Conservation (phyloP, 164 flowering plant genomes). For the Hamamelis virginiana region DNA sequence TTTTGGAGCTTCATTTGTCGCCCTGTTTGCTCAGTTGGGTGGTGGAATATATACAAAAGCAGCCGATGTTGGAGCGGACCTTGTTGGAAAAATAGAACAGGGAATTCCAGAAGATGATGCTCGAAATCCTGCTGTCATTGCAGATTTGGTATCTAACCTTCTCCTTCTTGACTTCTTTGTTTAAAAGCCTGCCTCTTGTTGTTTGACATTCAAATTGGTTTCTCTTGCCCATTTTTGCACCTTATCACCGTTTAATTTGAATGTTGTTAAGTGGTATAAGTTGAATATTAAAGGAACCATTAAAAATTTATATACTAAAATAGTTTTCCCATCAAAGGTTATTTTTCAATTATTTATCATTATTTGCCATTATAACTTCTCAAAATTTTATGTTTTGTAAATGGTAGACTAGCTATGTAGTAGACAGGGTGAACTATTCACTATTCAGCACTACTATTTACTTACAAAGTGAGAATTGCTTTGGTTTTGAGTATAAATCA, state of each 20-base stretch:
- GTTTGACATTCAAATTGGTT: constrained; percentile 1
- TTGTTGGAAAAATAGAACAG: constrained; percentile 98
- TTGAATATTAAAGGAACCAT: too few species aligned
- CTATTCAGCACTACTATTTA: too few species aligned
- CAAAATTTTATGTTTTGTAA: too few species aligned
- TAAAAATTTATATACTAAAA: not conserved
- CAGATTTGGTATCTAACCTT: constrained; percentile 77
- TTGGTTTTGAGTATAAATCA: too few species aligned
- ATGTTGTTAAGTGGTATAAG: too few species aligned
- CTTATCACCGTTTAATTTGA: too few species aligned
- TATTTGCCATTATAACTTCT: not conserved
- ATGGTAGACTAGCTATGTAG: too few species aligned
- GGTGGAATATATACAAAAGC: constrained; percentile 99
- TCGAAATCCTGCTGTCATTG: constrained; percentile 98
- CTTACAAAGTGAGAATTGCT: too few species aligned
- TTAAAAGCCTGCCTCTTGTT: not conserved
- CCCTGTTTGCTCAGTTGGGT: constrained; percentile 98
- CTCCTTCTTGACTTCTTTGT: not conserved
- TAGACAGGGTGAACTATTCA: too few species aligned
- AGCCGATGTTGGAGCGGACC: constrained; percentile 99
- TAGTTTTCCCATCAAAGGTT: not conserved
- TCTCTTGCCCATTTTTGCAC: not conserved
- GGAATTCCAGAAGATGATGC: constrained; percentile 99
- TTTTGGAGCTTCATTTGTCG: constrained; percentile 99
- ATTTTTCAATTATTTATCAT: not conserved